Conservation (phyloP, 148 eudicot genomes). For the Rhododendron williamsianum region DNA sequence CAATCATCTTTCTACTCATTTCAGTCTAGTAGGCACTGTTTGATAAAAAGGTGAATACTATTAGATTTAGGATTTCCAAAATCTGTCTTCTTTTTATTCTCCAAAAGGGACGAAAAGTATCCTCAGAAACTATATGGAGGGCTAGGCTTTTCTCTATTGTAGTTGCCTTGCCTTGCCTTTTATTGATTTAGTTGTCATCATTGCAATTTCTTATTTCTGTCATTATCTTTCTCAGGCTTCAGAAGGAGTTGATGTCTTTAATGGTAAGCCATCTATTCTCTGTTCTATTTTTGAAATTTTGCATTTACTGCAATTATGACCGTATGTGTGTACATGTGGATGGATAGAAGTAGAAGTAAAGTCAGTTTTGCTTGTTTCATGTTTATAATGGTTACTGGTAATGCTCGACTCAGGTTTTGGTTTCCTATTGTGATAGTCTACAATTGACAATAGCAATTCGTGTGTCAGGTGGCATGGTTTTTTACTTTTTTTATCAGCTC, state of each 20-base stretch:
- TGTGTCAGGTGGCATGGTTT: not conserved
- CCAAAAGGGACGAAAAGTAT: not conserved
- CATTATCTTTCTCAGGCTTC: conserved; percentile 33
- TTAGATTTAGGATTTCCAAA: not conserved
- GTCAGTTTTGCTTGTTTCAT: not conserved
- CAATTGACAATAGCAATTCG: not conserved
- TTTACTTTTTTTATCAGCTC: not conserved
- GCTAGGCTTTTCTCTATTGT: not conserved
- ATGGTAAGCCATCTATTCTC: conserved; percentile 25
- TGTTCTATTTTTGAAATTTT: not conserved
- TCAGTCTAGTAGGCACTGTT: not conserved
- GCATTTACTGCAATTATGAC: not conserved
- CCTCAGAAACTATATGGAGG: conserved; percentile 2
- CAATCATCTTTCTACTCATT: not conserved
- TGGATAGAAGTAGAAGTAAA: not conserved
- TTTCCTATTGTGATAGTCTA: not conserved
- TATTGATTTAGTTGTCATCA: not conserved
- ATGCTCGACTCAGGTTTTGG: not conserved
- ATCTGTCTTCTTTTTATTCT: not conserved
- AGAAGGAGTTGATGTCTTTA: conserved; percentile 49
- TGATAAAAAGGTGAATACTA: not conserved
- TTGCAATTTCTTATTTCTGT: conserved; percentile 1
- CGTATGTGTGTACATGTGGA: not conserved
- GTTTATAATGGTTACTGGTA: not conserved
- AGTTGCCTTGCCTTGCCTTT: not conserved